Percentiles rank a stretch among this genome's conserved stretches.
Conservation (phyloP, 176 grass and related monocot genomes). For the Secale cereale region DNA sequence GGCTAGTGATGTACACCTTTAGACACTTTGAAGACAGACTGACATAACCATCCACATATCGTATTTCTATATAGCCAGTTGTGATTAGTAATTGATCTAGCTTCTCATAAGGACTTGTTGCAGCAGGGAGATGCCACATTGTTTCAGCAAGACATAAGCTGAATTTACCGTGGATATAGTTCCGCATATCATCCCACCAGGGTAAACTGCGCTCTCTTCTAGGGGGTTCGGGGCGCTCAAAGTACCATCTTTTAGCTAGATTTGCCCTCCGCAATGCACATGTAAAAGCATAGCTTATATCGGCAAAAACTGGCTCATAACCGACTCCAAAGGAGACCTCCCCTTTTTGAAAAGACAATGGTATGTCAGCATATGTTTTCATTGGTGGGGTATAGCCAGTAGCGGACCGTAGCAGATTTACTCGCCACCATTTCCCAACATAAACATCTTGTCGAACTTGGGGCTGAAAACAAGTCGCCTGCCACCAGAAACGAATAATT, state of each 20-base stretch:
- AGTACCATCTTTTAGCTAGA: slow-evolving; percentile 74
- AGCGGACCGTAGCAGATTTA: slow-evolving; percentile 85
- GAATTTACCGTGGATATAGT: slow-evolving; percentile 89
- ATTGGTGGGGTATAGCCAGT: slow-evolving; percentile 90
- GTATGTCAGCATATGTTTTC: slow-evolving; percentile 78
- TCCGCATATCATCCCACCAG: slow-evolving; percentile 99
- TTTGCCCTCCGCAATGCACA: slow-evolving; percentile 89
- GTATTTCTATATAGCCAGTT: slow-evolving; percentile 73
- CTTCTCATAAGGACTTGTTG: slow-evolving; percentile 81
- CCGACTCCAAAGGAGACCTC: slow-evolving; percentile 95
- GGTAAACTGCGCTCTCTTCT: slow-evolving; percentile 90
- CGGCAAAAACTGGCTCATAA: slow-evolving; percentile 92
- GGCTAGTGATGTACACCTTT: slow-evolving; percentile 62
- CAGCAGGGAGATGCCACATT: slow-evolving; percentile 75
- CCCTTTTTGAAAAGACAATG: slow-evolving; percentile 76
- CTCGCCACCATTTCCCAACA: slow-evolving; percentile 93
- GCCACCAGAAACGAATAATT: slow-evolving; percentile 29
- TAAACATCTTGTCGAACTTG: slow-evolving; percentile 89
- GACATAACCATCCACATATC: slow-evolving; percentile 81
- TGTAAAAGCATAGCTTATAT: slow-evolving; percentile 98
- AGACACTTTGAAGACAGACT: slow-evolving; percentile 61
- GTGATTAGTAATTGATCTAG: slow-evolving; percentile 64
- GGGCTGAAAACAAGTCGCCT: slow-evolving; percentile 96
- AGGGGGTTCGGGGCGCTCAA: slow-evolving; percentile 51
- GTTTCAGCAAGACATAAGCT: slow-evolving; percentile 64